Percentiles rank a stretch among this genome's conserved stretches.
phyloP scores from a whole-genome alignment of 805 yeast genomes.

The Babjeviella inositovora region DNA sequence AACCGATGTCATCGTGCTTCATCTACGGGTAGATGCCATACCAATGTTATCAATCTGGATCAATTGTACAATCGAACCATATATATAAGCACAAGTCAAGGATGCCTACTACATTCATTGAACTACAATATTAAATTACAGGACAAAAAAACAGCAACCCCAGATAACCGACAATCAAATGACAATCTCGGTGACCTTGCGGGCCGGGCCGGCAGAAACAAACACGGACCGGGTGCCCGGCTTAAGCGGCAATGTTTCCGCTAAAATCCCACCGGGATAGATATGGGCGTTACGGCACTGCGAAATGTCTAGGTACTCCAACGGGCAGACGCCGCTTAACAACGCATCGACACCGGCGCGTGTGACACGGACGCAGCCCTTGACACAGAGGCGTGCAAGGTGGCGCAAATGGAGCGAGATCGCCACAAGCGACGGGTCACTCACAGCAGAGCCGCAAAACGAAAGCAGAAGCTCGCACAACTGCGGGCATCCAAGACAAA shows the following conservation, averaged over 20 bases:
- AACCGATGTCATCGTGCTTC: no score
- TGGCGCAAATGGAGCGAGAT: conserved; percentile 36
- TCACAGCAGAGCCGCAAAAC: conserved; percentile 69
- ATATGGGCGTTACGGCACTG: conserved; percentile 60
- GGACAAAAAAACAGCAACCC: no score
- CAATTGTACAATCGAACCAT: no score
- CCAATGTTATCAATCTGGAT: no score
- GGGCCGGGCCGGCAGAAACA: conserved; percentile 36
- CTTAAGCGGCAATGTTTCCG: conserved; percentile 29
- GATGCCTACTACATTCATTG: no score
- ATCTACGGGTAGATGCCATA: no score
- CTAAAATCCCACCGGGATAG: conserved; percentile 44
- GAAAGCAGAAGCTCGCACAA: conserved; percentile 39
- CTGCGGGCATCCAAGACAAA: conserved; percentile 49
- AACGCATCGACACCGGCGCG: conserved; percentile 63
- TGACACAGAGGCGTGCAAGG: conserved; percentile 31
- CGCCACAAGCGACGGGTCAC: conserved; percentile 50
- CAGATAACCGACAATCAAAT: no score
- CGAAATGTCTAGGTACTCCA: conserved; percentile 40
- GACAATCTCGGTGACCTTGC: no score
- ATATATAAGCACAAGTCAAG: no score
- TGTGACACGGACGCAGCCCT: conserved; percentile 66
- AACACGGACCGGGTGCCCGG: conserved; percentile 40
- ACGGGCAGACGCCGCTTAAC: conserved; percentile 34
- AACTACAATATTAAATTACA: no score